These are phyloP conservation scores for Fusarium sublunatum DNA, from an alignment of 2,329 filamentous ascomycete species.

Conservation along the genomic window DNA sequence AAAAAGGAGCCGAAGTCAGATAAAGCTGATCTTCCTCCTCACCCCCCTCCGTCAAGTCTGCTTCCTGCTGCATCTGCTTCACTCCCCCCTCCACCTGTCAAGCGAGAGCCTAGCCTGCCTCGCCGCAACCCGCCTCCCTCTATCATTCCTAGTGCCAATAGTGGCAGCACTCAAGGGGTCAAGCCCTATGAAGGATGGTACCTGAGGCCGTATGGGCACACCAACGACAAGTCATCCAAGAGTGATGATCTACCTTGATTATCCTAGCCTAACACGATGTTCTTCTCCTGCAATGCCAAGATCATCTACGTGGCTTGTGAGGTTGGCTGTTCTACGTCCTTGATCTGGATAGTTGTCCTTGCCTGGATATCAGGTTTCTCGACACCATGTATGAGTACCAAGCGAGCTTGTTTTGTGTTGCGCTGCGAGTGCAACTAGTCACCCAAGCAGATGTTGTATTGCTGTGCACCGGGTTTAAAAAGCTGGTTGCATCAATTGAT, in stretches of 20 bases:
- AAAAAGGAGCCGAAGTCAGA: slow-evolving; percentile 35
- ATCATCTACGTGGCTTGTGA: background rate
- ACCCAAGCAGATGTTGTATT: background rate
- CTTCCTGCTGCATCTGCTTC: slow-evolving; percentile 55
- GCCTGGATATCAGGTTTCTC: slow-evolving; percentile 7
- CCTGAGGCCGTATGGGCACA: slow-evolving; percentile 52
- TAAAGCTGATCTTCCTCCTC: slow-evolving; percentile 27
- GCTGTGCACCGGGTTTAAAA: slow-evolving; percentile 4
- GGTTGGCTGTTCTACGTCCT: slow-evolving; percentile 1
- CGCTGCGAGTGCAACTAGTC: background rate
- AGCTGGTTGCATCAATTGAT: background rate
- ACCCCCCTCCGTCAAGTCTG: slow-evolving; percentile 45
- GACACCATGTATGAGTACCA: slow-evolving; percentile 27
- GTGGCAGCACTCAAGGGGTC: slow-evolving; percentile 47
- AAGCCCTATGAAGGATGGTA: slow-evolving; percentile 55
- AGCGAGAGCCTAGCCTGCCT: slow-evolving; percentile 49
- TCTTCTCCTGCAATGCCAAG: background rate
- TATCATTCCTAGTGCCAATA: slow-evolving; percentile 48
- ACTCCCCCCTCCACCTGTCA: slow-evolving; percentile 51
- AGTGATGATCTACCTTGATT: slow-evolving; percentile 51
- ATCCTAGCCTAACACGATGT: background rate
- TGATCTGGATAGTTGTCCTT: slow-evolving; percentile 45
- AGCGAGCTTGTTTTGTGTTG: background rate
- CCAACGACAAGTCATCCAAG: slow-evolving; percentile 48
- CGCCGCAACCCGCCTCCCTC: slow-evolving; percentile 50